Base-by-base conservation (phyloP, 257 asterid genomes). In the Salvia splendens region DNA sequence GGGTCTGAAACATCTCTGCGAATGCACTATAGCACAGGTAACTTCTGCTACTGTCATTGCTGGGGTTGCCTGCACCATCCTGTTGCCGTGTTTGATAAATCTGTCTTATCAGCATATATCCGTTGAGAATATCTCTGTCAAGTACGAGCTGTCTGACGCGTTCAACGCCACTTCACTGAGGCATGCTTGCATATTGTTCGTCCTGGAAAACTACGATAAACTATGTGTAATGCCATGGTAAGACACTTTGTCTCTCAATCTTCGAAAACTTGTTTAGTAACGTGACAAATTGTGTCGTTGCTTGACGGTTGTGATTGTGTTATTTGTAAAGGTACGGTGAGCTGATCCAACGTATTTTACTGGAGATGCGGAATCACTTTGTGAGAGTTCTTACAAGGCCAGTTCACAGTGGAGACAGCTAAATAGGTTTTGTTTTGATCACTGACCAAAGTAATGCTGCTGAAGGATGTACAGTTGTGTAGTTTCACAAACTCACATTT, bases 1-100 rank as follows among this genome's bases (percentile, higher is more conserved):
- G 79, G 99, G 99, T 61, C 91, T 94, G 35, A 94, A 94, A 75
- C 95, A 95, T 42, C 81, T 88, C 0, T 94, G 99, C 12, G 99
- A 91, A 69, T 85, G 83, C 73, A 79, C 95, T 57, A 94, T 94
- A 49, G 95, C 96, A 33, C 92, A 91, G 87, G 99, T 93, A 71
- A 77, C 35, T 59, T 32, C 15, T 12, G 20, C 62, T 3, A 48
- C 6, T 10, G 15, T 14, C 28, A 12, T 40, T 40, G 54, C 54
- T 48, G 28, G 8, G 11, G 11, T 47, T 20, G 8, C 28, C 8
- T 5, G 20, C 62, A 9, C n/a, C 5, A 35, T 16, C 16, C 65
- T 2, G 16, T 35, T 14, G 16, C 5, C 40, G 16, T 9, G 15
- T 40, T 60, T 4, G 5, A 35, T 50, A 3, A 14, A 73, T 71